Percentiles rank a stretch among this genome's conserved stretches.
Evolutionary conservation across 2,329 filamentous ascomycete genomes (phyloP).

Genomic region (Fusarium nurragi): DNA sequence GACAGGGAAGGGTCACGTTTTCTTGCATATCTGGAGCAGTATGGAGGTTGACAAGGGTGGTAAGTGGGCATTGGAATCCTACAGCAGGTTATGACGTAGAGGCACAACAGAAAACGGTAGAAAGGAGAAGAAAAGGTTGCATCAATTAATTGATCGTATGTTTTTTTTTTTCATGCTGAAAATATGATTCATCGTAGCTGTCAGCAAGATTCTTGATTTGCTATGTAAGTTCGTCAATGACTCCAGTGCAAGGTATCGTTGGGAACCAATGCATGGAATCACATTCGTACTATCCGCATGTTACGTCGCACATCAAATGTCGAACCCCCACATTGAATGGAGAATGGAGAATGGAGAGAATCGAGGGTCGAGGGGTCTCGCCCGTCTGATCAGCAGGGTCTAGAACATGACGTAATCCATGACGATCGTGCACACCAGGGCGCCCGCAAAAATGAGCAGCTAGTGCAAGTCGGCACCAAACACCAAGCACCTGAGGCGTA

Average conservation of each 20-base stretch:
- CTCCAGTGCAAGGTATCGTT: background rate
- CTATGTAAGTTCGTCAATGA: background rate
- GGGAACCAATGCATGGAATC: background rate
- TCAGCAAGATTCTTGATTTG: background rate
- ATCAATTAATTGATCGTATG: background rate
- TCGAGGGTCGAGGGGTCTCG: conserved; percentile 10
- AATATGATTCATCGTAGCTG: conserved; percentile 23
- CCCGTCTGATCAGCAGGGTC: conserved; percentile 9
- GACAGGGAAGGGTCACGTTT: background rate
- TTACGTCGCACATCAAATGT: background rate
- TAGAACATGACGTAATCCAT: conserved; percentile 26
- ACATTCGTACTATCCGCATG: background rate
- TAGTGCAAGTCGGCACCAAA: conserved; percentile 3
- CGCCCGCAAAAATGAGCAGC: background rate
- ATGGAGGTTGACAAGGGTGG: background rate
- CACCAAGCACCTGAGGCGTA: background rate
- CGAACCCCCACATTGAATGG: background rate
- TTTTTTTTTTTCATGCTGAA: background rate
- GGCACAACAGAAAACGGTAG: background rate
- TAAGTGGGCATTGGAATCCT: background rate
- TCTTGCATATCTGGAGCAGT: conserved; percentile 2
- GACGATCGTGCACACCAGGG: background rate
- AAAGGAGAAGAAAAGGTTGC: background rate
- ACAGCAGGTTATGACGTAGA: conserved; percentile 12
- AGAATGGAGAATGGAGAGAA: background rate